Percentiles rank a stretch among this genome's conserved stretches.
These are phyloP conservation scores for Aspergillus sojae DNA, from an alignment of 2,329 filamentous ascomycete species.

Conservation along the genomic window DNA sequence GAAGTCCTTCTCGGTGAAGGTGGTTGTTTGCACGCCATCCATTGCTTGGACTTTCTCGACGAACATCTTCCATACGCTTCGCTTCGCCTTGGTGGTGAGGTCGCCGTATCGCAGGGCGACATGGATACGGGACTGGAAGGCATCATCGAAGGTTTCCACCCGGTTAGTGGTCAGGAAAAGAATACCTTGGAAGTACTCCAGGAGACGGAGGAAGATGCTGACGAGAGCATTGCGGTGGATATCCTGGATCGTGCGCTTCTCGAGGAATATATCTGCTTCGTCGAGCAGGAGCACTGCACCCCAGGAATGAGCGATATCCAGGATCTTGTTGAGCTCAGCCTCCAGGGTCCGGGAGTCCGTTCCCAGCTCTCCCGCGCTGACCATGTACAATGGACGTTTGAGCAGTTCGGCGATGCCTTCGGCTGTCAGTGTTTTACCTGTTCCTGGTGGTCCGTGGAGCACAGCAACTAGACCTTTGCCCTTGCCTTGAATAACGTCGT, in stretches of 20 bases:
- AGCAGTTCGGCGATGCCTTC: slow-evolving; percentile 84
- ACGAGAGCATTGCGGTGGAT: slow-evolving; percentile 84
- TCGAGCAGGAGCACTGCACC: slow-evolving; percentile 82
- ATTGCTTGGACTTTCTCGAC: slow-evolving; percentile 70
- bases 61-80: slow-evolving; percentile 82
- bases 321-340: slow-evolving; percentile 75
- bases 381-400: slow-evolving; percentile 80
- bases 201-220: slow-evolving; percentile 79
- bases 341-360: slow-evolving; percentile 76
- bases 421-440: slow-evolving; percentile 85
- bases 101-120: slow-evolving; percentile 80
- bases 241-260: slow-evolving; percentile 80
- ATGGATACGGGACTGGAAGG: slow-evolving; percentile 86
- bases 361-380: slow-evolving; percentile 78
- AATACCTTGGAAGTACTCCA: slow-evolving; percentile 93
- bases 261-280: slow-evolving; percentile 82
- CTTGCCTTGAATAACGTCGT: slow-evolving; percentile 81
- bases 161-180: slow-evolving; percentile 88
- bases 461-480: slow-evolving; percentile 82
- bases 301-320: slow-evolving; percentile 85
- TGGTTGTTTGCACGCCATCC: slow-evolving; percentile 57
- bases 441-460: slow-evolving; percentile 82
- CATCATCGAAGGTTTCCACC: slow-evolving; percentile 84
- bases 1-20: slow-evolving; percentile 64
- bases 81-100: slow-evolving; percentile 71